Evolutionary conservation across 1,139 yeast species (phyloP).

Genomic region (Debaryomycetaceae sp.): DNA sequence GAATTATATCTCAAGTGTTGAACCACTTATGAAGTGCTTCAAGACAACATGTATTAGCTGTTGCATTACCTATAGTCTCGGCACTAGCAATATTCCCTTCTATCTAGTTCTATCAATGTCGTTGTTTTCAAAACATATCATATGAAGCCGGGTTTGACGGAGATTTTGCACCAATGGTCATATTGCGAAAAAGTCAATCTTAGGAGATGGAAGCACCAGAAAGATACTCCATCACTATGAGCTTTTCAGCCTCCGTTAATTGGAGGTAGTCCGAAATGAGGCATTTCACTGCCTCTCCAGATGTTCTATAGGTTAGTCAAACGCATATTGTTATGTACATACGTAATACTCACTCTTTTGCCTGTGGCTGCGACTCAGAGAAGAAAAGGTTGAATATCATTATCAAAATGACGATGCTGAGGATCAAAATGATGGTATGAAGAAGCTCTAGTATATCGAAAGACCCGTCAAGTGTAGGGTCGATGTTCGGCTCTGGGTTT

Average conservation of each 20-base stretch:
- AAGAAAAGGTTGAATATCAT: slow-evolving; percentile 4
- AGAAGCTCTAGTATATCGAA: slow-evolving; percentile 3
- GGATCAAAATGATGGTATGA: slow-evolving; percentile 5
- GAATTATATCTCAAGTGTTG: no score
- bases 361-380: not conserved
- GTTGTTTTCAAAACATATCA: no score
- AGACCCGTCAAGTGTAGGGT: not conserved
- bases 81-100: no score
- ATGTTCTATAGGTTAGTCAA: not conserved
- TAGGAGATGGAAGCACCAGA: not conserved
- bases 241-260: slow-evolving; percentile 1
- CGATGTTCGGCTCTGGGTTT: not conserved
- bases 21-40: no score
- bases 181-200: not conserved
- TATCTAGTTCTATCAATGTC: no score
- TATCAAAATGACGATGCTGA: slow-evolving; percentile 5
- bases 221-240: slow-evolving; percentile 1
- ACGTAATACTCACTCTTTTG: not conserved
- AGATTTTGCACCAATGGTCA: not conserved
- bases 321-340: not conserved
- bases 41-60: no score
- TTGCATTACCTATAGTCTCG: no score
- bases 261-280: slow-evolving; percentile 1
- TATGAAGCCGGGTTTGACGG: not conserved
- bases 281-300: not conserved